Percentiles rank a stretch among this genome's conserved stretches.
Conservation (phyloP, 2,329 filamentous ascomycete species). For the Parafenestella ontariensis region DNA sequence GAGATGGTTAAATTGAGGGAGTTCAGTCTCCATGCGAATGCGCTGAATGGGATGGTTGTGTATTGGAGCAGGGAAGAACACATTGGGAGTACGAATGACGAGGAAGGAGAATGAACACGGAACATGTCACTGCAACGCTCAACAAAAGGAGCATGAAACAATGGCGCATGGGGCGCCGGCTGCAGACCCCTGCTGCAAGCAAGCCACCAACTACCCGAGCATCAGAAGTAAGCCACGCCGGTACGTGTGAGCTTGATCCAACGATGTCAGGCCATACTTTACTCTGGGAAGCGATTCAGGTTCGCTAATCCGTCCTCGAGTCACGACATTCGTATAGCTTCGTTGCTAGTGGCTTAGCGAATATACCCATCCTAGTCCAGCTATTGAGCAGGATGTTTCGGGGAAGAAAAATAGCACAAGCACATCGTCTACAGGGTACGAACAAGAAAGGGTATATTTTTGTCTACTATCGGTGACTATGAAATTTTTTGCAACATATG, state of each 20-base stretch:
- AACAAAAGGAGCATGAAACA: background rate
- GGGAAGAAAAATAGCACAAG: too few relatives aligned
- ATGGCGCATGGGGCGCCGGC: background rate
- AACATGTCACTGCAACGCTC: background rate
- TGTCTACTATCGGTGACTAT: background rate
- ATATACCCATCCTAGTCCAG: too few relatives aligned
- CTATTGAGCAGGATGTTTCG: background rate
- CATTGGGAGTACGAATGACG: background rate
- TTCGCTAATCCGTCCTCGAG: too few relatives aligned
- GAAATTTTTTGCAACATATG: background rate
- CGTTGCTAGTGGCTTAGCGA: too few relatives aligned
- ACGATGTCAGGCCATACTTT: too few relatives aligned
- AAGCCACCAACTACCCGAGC: too few relatives aligned
- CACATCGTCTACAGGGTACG: too few relatives aligned
- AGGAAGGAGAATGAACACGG: background rate
- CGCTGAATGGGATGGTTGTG: slow-evolving; percentile 43
- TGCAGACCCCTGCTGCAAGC: too few relatives aligned
- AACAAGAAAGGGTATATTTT: background rate
- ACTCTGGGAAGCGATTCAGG: too few relatives aligned
- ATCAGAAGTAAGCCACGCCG: too few relatives aligned
- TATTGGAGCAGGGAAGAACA: slow-evolving; percentile 24
- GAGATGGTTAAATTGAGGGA: slow-evolving; percentile 24
- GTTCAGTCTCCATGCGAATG: slow-evolving; percentile 41
- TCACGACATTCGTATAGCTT: too few relatives aligned
- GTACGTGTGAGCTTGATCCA: too few relatives aligned